A percentile compares a stretch with the other conserved stretches of the same genome.
phyloP scores from a whole-genome alignment of 1,139 yeast genomes.

The Yamadazyma mexicana region DNA sequence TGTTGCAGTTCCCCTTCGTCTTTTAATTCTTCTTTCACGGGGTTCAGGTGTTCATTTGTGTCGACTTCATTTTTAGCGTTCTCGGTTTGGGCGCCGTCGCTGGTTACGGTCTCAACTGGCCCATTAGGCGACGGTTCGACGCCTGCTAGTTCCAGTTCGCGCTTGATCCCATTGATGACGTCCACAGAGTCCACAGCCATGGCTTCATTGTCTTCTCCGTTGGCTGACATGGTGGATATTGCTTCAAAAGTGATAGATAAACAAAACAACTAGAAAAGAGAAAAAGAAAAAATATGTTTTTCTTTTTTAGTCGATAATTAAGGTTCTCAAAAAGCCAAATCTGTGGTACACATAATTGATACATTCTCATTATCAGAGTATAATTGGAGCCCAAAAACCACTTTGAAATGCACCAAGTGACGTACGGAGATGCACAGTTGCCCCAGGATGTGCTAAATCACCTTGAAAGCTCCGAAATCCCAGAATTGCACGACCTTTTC shows the following conservation, averaged over 20 bases:
- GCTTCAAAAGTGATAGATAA: too few species aligned
- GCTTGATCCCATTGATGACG: not conserved
- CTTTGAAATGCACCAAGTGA: too few species aligned
- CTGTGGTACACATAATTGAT: not conserved
- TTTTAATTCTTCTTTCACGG: not conserved
- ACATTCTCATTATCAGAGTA: too few species aligned
- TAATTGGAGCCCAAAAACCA: too few species aligned
- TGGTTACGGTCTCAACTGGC: not conserved
- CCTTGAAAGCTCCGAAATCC: too few species aligned
- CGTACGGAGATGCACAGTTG: too few species aligned
- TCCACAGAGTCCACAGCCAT: not conserved
- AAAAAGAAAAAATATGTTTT: not conserved
- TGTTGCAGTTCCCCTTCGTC: not conserved
- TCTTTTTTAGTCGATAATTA: not conserved
- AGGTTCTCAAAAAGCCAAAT: not conserved
- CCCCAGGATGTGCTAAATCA: too few species aligned
- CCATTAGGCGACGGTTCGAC: not conserved
- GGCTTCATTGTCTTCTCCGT: not conserved
- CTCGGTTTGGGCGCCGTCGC: not conserved
- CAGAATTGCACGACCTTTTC: slow-evolving; percentile 12
- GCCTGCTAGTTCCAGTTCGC: not conserved
- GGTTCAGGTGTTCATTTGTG: not conserved
- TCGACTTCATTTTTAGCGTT: not conserved
- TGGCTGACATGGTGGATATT: not conserved
- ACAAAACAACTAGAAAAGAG: too few species aligned